These are phyloP conservation scores for Notholithocarpus densiflorus DNA, from an alignment of 306 rosid genomes.

Conservation along the genomic window DNA sequence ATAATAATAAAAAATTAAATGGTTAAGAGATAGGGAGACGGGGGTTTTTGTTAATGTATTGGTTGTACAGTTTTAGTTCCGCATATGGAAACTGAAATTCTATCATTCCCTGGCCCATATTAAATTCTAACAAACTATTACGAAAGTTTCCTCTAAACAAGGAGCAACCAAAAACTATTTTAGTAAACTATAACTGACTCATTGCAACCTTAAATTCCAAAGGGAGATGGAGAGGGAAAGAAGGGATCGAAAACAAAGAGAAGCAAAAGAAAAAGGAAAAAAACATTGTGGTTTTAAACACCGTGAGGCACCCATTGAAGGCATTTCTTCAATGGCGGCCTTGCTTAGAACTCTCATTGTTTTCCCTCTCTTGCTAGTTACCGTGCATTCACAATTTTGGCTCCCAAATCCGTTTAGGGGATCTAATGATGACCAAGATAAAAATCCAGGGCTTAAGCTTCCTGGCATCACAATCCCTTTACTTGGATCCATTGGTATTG, in stretches of 20 bases:
- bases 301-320: slow-evolving; percentile 22
- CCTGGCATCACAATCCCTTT: background rate
- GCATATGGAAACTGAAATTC: no score
- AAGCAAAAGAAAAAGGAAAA: background rate
- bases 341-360: slow-evolving; percentile 26
- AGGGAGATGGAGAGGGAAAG: slow-evolving; percentile 36
- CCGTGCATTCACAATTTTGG: slow-evolving; percentile 2
- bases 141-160: slow-evolving; percentile 9
- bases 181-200: slow-evolving; percentile 14
- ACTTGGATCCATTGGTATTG: background rate
- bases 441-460: background rate
- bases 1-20: no score
- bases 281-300: background rate
- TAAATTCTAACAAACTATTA: background rate
- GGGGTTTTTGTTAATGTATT: no score
- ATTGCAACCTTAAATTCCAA: slow-evolving; percentile 11
- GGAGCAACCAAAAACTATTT: slow-evolving; percentile 18
- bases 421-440: background rate
- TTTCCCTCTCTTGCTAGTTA: slow-evolving; percentile 31
- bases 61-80: no score
- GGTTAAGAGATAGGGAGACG: no score
- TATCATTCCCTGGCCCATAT: no score
- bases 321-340: slow-evolving; percentile 43
- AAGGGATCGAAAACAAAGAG: slow-evolving; percentile 4
- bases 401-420: background rate